phyloP scores from a whole-genome alignment of 768 basidiomycete species.

The Tylopilus subfusipes region DNA sequence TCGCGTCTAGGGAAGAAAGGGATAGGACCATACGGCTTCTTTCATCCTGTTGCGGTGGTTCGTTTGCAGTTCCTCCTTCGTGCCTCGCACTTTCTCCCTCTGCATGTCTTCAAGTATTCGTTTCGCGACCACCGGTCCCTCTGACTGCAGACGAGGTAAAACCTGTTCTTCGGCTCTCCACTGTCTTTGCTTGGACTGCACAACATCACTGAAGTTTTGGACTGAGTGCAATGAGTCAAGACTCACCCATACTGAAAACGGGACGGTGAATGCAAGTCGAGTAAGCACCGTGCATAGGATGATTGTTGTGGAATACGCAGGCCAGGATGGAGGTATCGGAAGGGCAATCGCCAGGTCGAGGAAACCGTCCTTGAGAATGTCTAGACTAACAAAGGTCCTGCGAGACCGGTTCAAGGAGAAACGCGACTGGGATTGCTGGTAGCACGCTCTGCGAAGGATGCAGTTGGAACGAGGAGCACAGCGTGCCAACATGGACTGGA shows the following conservation, averaged over 20 bases:
- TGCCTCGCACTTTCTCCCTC: constrained; percentile 48
- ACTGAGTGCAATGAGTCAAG: neutral
- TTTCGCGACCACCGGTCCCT: constrained; percentile 40
- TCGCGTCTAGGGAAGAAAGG: neutral
- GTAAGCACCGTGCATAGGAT: constrained; percentile 61
- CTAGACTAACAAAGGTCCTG: constrained; percentile 26
- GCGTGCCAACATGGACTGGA: constrained; percentile 25
- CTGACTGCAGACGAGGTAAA: constrained; percentile 50
- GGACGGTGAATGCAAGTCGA: constrained; percentile 59
- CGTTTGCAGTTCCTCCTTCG: constrained; percentile 47
- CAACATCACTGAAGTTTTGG: constrained; percentile 13
- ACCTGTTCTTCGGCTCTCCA: constrained; percentile 59
- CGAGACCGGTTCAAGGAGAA: constrained; percentile 1
- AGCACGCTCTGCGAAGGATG: constrained; percentile 6
- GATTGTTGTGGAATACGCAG: constrained; percentile 72
- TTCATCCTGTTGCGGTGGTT: constrained; percentile 47
- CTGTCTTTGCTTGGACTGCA: constrained; percentile 58
- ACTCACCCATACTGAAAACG: constrained; percentile 72
- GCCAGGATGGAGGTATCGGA: constrained; percentile 65
- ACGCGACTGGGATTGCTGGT: constrained; percentile 3
- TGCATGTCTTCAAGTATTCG: constrained; percentile 48
- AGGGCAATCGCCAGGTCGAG: constrained; percentile 72
- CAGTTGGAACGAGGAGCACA: constrained; percentile 12
- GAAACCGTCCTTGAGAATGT: constrained; percentile 56
- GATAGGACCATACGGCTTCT: constrained; percentile 39